phyloP scores from a whole-genome alignment of 768 basidiomycete species.

The Lactifluus volemus region DNA sequence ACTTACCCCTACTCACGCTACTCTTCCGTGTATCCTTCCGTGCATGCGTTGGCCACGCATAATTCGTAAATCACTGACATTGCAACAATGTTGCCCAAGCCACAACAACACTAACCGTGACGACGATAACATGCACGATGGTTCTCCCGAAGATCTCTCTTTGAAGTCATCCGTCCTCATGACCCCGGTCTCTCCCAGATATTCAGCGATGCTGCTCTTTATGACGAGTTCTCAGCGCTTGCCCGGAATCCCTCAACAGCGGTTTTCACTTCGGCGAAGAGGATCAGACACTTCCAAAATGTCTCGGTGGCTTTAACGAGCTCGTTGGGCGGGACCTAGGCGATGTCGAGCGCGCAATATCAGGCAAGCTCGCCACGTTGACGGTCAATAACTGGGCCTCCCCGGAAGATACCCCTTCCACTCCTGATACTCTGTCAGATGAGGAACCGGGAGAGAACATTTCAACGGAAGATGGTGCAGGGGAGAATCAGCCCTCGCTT shows the following conservation, averaged over 20 bases:
- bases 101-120: background rate
- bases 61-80: background rate
- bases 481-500: background rate
- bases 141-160: constrained; percentile 1
- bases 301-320: constrained; percentile 30
- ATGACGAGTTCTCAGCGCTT: constrained; percentile 27
- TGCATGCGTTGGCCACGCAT: constrained; percentile 12
- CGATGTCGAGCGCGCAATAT: constrained; percentile 28
- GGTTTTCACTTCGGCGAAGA: background rate
- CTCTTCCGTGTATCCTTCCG: background rate
- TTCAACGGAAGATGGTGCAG: constrained; percentile 23
- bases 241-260: background rate
- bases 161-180: background rate
- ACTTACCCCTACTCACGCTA: background rate
- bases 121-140: background rate
- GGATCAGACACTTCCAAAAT: constrained; percentile 17
- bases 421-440: background rate
- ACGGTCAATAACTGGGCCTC: constrained; percentile 30
- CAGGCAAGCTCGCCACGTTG: constrained; percentile 32
- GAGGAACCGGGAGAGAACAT: constrained; percentile 4
- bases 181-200: constrained; percentile 28
- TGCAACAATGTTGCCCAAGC: background rate
- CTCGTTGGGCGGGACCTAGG: constrained; percentile 38
- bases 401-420: constrained; percentile 12
- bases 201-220: constrained; percentile 33